Conservation (phyloP, 2,329 filamentous ascomycete species). For the Nemania bipapillata region DNA sequence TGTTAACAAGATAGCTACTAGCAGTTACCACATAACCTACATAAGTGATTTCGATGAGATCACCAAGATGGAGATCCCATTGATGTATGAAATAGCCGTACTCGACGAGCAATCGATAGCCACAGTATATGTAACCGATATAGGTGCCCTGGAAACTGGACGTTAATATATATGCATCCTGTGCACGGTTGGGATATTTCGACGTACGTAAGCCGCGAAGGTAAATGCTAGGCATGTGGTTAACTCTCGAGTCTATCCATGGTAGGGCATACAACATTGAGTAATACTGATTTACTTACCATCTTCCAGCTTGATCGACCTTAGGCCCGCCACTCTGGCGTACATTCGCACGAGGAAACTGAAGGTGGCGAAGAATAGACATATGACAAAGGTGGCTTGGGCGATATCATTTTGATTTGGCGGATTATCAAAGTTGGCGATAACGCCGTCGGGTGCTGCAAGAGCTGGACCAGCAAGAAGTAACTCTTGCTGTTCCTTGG, state of each 20-base stretch:
- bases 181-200: neutral
- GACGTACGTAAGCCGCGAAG: conserved; percentile 34
- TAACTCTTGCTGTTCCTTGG: conserved; percentile 31
- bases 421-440: conserved; percentile 34
- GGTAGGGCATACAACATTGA: neutral
- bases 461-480: conserved; percentile 36
- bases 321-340: conserved; percentile 27
- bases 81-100: conserved; percentile 41
- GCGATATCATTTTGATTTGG: conserved; percentile 36
- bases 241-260: neutral
- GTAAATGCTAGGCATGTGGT: conserved; percentile 24
- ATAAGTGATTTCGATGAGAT: conserved; percentile 35
- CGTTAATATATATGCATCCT: conserved; percentile 13
- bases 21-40: conserved; percentile 12
- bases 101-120: conserved; percentile 32
- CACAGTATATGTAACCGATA: conserved; percentile 38
- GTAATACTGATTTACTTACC: conserved; percentile 14
- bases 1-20: neutral
- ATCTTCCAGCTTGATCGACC: conserved; percentile 33
- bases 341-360: conserved; percentile 36
- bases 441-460: conserved; percentile 21
- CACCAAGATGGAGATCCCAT: conserved; percentile 35
- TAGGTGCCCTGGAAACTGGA: conserved; percentile 19
- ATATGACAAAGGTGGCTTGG: conserved; percentile 31
- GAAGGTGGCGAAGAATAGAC: conserved; percentile 31